A percentile compares a stretch with the other conserved stretches of the same genome.
These are phyloP conservation scores for Aureobasidium lini DNA, from an alignment of 2,329 filamentous ascomycete species.

Conservation along the genomic window DNA sequence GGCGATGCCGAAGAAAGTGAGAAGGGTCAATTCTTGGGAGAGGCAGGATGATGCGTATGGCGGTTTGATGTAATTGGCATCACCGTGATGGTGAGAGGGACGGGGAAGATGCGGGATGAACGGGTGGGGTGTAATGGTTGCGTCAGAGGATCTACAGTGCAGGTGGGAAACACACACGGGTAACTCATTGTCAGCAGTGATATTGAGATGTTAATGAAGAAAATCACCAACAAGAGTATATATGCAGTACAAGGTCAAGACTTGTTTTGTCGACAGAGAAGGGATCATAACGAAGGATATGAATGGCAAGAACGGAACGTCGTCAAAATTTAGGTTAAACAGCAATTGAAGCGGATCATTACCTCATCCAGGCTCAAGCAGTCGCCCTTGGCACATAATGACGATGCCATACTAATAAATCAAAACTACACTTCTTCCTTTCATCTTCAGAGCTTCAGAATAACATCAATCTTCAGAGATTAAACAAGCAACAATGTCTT, in stretches of 20 bases:
- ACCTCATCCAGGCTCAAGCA: neutral
- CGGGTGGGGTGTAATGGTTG: neutral
- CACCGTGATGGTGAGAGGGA: neutral
- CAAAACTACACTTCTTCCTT: neutral
- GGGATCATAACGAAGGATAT: too few relatives aligned
- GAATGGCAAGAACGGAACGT: too few relatives aligned
- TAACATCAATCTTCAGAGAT: neutral
- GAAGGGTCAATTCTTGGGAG: slow-evolving; percentile 4
- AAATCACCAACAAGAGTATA: too few relatives aligned
- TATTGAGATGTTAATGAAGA: too few relatives aligned
- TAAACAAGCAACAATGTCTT: slow-evolving; percentile 16
- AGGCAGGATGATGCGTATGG: slow-evolving; percentile 6
- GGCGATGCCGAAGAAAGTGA: neutral
- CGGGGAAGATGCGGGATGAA: neutral
- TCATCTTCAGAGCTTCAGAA: neutral
- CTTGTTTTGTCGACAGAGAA: too few relatives aligned
- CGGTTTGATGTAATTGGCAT: neutral
- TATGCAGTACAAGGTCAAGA: too few relatives aligned
- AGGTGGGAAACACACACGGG: neutral
- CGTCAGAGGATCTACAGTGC: neutral
- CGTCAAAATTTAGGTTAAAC: too few relatives aligned
- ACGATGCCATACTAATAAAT: neutral
- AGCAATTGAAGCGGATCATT: too few relatives aligned
- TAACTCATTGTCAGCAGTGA: neutral
- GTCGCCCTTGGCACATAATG: neutral